Percentiles rank a stretch among this genome's conserved stretches.
These are phyloP conservation scores for Diaporthe sp. DNA, from an alignment of 2,329 filamentous ascomycete genomes.

Conservation along the genomic window DNA sequence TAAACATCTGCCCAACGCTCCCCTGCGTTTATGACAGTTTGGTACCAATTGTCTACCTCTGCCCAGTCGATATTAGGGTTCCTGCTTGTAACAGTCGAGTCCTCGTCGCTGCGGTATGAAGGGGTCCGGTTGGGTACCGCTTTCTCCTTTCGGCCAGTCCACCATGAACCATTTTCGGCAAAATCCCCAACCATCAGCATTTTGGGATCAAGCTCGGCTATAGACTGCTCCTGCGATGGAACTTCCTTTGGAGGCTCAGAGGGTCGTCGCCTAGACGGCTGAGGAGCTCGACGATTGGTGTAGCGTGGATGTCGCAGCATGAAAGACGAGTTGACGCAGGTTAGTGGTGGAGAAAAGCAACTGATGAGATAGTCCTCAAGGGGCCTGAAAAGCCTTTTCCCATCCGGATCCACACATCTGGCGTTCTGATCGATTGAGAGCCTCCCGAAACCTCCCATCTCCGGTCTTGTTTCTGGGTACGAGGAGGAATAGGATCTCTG, in stretches of 20 bases:
- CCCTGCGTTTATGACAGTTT: constrained; percentile 76
- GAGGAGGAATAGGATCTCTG: constrained; percentile 62
- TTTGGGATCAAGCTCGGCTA: constrained; percentile 80
- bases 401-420: constrained; percentile 50
- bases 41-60: constrained; percentile 81
- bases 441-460: constrained; percentile 36
- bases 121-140: constrained; percentile 50
- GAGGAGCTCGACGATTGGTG: constrained; percentile 47
- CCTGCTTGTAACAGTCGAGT: constrained; percentile 65
- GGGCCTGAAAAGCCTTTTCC: constrained; percentile 77
- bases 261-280: constrained; percentile 49
- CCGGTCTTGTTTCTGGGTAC: constrained; percentile 55
- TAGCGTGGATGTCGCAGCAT: constrained; percentile 47
- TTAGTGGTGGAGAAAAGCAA: constrained; percentile 75
- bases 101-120: constrained; percentile 52
- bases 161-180: constrained; percentile 87
- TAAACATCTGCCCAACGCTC: constrained; percentile 75
- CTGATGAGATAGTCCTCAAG: constrained; percentile 83
- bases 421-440: constrained; percentile 41
- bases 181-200: constrained; percentile 80
- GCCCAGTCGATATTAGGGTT: constrained; percentile 83
- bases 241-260: constrained; percentile 52
- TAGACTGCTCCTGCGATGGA: constrained; percentile 54
- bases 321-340: constrained; percentile 85
- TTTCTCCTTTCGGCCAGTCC: constrained; percentile 74